These are phyloP conservation scores for Vaccinium macrocarpon DNA, from an alignment of 148 eudicot genomes.

Conservation along the genomic window DNA sequence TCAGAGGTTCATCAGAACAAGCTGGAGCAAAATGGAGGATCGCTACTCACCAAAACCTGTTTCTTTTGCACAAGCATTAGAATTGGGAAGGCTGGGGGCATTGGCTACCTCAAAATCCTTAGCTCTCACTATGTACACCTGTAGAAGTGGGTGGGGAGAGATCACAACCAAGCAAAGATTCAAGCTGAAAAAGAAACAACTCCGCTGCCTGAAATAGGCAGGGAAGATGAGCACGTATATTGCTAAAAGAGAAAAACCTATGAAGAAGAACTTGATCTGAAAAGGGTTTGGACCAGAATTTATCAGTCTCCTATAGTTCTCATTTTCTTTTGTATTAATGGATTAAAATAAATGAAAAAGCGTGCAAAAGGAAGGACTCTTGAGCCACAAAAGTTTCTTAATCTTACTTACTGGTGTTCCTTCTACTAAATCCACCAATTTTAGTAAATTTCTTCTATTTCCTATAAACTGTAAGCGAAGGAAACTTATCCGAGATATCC, in stretches of 20 bases:
- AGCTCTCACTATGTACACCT: slow-evolving; percentile 15
- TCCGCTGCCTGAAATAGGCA: neutral
- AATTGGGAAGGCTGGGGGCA: neutral
- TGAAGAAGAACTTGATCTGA: neutral
- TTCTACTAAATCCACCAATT: neutral
- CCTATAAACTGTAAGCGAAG: no score
- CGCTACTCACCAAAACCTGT: neutral
- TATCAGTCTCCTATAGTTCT: neutral
- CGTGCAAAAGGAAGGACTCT: no score
- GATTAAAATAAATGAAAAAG: neutral
- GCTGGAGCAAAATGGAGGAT: neutral
- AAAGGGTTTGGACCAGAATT: neutral
- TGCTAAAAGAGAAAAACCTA: neutral
- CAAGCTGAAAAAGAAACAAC: neutral
- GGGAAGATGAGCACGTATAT: neutral
- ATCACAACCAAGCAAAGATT: neutral
- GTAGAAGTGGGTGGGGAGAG: neutral
- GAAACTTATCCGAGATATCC: neutral
- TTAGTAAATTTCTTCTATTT: neutral
- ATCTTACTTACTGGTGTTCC: neutral
- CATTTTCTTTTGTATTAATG: neutral
- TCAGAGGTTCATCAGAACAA: neutral
- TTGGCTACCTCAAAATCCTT: neutral
- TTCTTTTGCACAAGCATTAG: neutral
- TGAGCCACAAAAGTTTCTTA: no score